Evolutionary conservation across 164 flowering plant species (phyloP).

Genomic region (Hamamelis virginiana): DNA sequence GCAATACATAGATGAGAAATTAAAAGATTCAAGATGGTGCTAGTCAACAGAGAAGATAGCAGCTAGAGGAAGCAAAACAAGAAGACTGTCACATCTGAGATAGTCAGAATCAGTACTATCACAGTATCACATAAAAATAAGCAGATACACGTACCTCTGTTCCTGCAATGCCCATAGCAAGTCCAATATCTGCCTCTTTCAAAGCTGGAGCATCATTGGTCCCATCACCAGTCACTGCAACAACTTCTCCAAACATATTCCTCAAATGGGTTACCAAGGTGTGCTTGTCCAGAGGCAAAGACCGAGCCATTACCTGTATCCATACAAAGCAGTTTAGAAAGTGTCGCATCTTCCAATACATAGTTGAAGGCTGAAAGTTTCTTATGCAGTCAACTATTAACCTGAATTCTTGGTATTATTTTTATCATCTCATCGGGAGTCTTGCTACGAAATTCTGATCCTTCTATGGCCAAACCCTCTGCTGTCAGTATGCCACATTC

Average conservation of each 20-base stretch:
- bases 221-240: constrained; percentile 72
- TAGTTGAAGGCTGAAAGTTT: background rate
- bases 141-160: constrained; percentile 46
- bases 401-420: constrained; percentile 59
- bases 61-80: too few species aligned
- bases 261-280: constrained; percentile 43
- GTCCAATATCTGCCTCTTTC: constrained; percentile 66
- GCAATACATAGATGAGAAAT: too few species aligned
- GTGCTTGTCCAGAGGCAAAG: constrained; percentile 59
- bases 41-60: too few species aligned
- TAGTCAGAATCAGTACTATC: too few species aligned
- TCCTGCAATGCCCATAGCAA: constrained; percentile 75
- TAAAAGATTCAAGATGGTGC: too few species aligned
- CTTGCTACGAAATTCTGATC: constrained; percentile 43
- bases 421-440: constrained; percentile 42
- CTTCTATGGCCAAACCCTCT: constrained; percentile 67
- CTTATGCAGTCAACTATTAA: constrained; percentile 1
- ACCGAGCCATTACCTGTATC: constrained; percentile 67
- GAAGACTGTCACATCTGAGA: too few species aligned
- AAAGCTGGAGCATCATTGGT: constrained; percentile 72
- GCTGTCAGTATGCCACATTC: constrained; percentile 70
- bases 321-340: background rate
- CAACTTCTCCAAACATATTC: constrained; percentile 43
- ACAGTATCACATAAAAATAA: background rate
- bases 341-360: background rate